These are phyloP conservation scores for Solanum phureja DNA, from an alignment of 257 asterid genomes.

Conservation along the genomic window DNA sequence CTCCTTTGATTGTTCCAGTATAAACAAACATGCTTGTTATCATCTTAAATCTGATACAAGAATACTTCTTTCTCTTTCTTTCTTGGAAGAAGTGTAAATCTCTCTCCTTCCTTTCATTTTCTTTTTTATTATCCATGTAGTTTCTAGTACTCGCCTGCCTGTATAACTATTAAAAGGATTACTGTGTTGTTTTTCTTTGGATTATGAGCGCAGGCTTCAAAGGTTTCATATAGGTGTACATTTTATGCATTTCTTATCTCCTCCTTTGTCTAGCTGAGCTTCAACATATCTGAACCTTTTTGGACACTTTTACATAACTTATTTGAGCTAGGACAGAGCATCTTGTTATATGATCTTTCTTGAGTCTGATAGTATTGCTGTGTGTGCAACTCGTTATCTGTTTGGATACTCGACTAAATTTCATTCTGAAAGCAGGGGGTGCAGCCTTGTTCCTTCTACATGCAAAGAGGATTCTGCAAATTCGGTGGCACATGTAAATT, in stretches of 20 bases:
- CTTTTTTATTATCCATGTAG: neutral
- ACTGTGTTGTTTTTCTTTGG: neutral
- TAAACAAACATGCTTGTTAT: neutral
- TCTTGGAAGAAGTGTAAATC: neutral
- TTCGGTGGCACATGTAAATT: conserved; percentile 70
- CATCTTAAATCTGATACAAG: neutral
- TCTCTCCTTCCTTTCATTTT: neutral
- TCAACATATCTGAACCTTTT: neutral
- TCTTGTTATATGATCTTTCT: neutral
- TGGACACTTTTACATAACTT: neutral
- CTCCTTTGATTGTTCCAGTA: neutral
- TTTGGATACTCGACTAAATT: neutral
- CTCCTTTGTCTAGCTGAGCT: neutral
- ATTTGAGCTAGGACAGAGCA: neutral
- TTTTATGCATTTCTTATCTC: neutral
- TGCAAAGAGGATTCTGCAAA: conserved; percentile 77
- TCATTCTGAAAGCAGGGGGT: conserved; percentile 39
- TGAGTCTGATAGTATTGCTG: neutral
- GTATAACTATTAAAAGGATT: neutral
- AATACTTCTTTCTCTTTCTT: neutral
- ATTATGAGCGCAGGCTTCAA: neutral
- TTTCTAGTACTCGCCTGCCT: neutral
- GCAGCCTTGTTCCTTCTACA: conserved; percentile 70
- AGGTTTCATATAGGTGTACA: neutral
- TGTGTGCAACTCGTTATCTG: neutral